Conservation (phyloP, 352 stramenopile species). For the Phytophthora capsici region DNA sequence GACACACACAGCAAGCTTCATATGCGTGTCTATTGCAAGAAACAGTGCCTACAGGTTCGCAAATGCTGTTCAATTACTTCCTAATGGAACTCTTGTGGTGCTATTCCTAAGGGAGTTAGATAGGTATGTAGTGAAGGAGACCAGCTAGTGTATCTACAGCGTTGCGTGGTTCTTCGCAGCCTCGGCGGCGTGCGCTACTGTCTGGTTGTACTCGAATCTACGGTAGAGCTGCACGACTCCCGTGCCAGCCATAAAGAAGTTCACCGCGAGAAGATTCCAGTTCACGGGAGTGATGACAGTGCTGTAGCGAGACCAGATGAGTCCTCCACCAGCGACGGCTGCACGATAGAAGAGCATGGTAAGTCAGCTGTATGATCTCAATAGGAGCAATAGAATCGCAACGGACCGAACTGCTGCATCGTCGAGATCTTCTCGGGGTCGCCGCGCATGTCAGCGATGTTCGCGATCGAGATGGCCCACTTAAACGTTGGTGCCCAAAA, state of each 20-base stretch:
- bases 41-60: too few species aligned
- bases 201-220: constrained; percentile 48
- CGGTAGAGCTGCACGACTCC: constrained; percentile 60
- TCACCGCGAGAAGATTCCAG: constrained; percentile 92
- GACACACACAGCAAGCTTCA: constrained; percentile 6
- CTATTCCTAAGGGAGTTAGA: not conserved
- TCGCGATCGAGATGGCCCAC: constrained; percentile 86
- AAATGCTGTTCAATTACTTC: constrained; percentile 10
- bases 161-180: not conserved
- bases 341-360: constrained; percentile 3
- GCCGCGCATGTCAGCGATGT: constrained; percentile 84
- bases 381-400: not conserved
- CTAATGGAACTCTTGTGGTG: constrained; percentile 3
- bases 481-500: constrained; percentile 91
- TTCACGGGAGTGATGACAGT: constrained; percentile 90
- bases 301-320: constrained; percentile 91
- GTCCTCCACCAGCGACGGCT: constrained; percentile 73
- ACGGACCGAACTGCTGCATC: constrained; percentile 65
- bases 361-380: not conserved
- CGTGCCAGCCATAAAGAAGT: constrained; percentile 89
- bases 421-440: constrained; percentile 80
- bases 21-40: constrained; percentile 1
- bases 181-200: constrained; percentile 4
- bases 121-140: not conserved
- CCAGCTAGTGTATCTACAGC: not conserved